A percentile compares a stretch with the other conserved stretches of the same genome.
phyloP scores from a whole-genome alignment of 345 rosid genomes.

The Melaleuca quinquenervia region DNA sequence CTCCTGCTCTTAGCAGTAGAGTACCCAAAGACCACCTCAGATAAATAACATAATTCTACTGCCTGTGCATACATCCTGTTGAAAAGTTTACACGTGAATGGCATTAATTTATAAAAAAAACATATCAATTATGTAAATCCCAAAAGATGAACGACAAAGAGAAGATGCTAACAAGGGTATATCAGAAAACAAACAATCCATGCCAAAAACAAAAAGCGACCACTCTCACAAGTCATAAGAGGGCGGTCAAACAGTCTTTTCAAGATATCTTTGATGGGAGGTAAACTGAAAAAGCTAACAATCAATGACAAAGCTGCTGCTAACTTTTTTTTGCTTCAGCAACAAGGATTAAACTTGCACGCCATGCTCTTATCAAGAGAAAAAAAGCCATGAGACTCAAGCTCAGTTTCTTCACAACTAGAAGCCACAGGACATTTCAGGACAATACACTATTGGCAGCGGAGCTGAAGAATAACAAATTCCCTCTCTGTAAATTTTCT shows the following conservation, averaged over 20 bases:
- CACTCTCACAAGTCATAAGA: neutral
- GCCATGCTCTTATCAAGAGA: neutral
- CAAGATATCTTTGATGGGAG: neutral
- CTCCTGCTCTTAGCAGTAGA: neutral
- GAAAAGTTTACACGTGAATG: neutral
- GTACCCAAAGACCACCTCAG: neutral
- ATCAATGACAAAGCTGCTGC: neutral
- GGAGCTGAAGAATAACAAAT: neutral
- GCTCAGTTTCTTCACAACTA: neutral
- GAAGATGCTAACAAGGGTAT: neutral
- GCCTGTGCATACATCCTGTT: neutral
- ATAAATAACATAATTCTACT: neutral
- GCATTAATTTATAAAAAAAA: neutral
- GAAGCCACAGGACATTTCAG: neutral
- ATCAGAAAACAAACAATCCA: neutral
- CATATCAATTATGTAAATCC: neutral
- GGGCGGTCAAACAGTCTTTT: neutral
- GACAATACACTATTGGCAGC: neutral
- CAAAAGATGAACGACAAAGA: neutral
- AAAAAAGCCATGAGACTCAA: neutral
- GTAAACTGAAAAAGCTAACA: neutral
- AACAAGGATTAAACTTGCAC: neutral
- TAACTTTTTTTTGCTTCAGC: neutral
- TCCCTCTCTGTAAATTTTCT: neutral
- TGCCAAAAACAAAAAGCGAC: neutral